Evolutionary conservation across 2,329 filamentous ascomycete species (phyloP), one percentile per base, ranked within the genome.

Genomic region (Sporothrix mexicana): DNA sequence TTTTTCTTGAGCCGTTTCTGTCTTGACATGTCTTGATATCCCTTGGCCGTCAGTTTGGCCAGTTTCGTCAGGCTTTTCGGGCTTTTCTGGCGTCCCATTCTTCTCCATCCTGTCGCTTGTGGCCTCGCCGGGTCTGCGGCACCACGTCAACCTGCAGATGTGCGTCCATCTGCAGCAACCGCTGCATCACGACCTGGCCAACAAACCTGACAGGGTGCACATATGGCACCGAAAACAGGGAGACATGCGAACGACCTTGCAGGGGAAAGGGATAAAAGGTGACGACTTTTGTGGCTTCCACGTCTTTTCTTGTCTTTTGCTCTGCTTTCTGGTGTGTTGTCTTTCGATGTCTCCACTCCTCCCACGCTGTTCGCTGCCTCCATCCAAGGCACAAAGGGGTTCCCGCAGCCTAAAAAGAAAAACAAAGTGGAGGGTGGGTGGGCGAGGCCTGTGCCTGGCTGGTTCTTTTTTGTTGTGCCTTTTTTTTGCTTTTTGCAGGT

Each of bases 141-240:
- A 71, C 69, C 70, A 71, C 70, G 70, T 71, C 70, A 71, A 47
- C 70, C 45, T 55, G 70, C 59, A 71, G 41, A 9, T 23, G 20
- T 17, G 20, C 30, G 30, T 43, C 25, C 8, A 45, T 25, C 43
- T 36, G 57, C 57, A 70, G 13, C 68, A 47, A 62, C 61, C 17
- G 64, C 45, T 51, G 45, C 45, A 67, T 51, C 64, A 49, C 23
- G 64, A 20, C 64, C 45, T 67, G 45, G 20, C 12, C 13, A 3
- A 25, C 15, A 9, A 23, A 20, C 23, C 15, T 10, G 41, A 23
- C 36, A 47, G n/a, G 49, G n/a, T 3, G 51, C 68, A 70, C 68
- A 59, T 30, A 57, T 69, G 67, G 53, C 68, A 61, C 36, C 68
- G 41, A 59, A 57, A 4, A 59, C 3, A 57, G 67, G 41, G 68